phyloP scores from a whole-genome alignment of 192 early-diverging fungal species.

The Cetraspora pellucida region DNA sequence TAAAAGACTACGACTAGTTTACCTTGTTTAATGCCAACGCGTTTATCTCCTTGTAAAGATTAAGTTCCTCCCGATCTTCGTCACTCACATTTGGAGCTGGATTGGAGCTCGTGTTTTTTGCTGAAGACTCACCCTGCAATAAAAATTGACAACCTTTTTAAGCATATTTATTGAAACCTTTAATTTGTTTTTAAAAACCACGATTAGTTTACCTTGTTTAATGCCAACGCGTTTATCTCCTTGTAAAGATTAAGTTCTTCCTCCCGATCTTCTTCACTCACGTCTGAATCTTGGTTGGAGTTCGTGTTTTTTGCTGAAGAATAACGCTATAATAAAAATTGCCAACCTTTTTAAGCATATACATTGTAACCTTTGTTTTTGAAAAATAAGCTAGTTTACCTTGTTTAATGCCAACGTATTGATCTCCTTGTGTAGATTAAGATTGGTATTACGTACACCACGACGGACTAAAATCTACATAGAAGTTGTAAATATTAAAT shows the following conservation, averaged over 20 bases:
- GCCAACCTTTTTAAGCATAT: constrained; percentile 17
- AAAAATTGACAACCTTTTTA: constrained; percentile 9
- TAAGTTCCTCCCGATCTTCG: too few relatives aligned
- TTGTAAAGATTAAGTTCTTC: too few relatives aligned
- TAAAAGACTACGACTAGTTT: too few relatives aligned
- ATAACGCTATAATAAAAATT: constrained; percentile 28
- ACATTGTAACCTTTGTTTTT: constrained; percentile 21
- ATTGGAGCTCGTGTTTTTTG: too few relatives aligned
- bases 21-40: too few relatives aligned
- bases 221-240: too few relatives aligned
- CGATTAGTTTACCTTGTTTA: constrained; percentile 27
- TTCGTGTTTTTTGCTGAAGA: too few relatives aligned
- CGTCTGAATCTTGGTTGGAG: constrained; percentile 8
- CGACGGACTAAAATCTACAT: constrained; percentile 25
- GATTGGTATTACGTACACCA: constrained; percentile 13
- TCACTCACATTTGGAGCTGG: too few relatives aligned
- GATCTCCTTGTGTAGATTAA: constrained; percentile 23
- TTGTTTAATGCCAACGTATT: constrained; percentile 16
- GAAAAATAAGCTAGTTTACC: constrained; percentile 28
- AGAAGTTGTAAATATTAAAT: constrained; percentile 24
- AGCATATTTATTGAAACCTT: constrained; percentile 18
- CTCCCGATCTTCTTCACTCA: not conserved
- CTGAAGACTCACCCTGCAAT: too few relatives aligned
- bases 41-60: too few relatives aligned
- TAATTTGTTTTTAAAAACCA: constrained; percentile 17